Evolutionary conservation across 495 filamentous ascomycete species (phyloP).

Genomic region (Neurospora cerealis): DNA sequence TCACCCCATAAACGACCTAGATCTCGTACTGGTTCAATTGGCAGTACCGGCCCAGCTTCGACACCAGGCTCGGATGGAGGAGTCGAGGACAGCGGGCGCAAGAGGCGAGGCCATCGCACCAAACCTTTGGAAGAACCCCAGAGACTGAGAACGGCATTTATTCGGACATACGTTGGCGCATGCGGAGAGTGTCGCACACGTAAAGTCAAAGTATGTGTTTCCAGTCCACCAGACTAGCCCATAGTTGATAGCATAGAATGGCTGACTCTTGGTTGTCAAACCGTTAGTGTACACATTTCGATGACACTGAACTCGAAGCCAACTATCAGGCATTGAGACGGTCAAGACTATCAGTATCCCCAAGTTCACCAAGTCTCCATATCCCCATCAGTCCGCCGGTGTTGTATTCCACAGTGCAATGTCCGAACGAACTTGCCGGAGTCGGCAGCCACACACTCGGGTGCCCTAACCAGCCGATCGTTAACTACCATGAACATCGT

Average conservation of each 20-base stretch:
- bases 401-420: neutral
- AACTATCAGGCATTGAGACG: constrained; percentile 1
- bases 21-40: neutral
- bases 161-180: constrained; percentile 17
- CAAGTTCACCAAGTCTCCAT: neutral
- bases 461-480: neutral
- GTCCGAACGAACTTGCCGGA: neutral
- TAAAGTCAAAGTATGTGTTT: constrained; percentile 13
- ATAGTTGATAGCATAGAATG: neutral
- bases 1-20: neutral
- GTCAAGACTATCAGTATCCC: neutral
- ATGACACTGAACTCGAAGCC: neutral
- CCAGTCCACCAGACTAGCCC: neutral
- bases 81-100: neutral
- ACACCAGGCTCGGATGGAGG: neutral
- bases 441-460: neutral
- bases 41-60: neutral
- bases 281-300: constrained; percentile 6
- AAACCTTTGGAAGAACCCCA: constrained; percentile 7
- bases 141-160: constrained; percentile 13
- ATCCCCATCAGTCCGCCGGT: neutral
- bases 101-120: constrained; percentile 6
- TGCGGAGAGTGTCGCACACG: constrained; percentile 15
- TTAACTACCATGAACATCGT: neutral
- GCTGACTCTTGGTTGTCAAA: neutral